These are phyloP conservation scores for Ogataea minuta DNA, from an alignment of 805 yeast genomes.

Conservation along the genomic window DNA sequence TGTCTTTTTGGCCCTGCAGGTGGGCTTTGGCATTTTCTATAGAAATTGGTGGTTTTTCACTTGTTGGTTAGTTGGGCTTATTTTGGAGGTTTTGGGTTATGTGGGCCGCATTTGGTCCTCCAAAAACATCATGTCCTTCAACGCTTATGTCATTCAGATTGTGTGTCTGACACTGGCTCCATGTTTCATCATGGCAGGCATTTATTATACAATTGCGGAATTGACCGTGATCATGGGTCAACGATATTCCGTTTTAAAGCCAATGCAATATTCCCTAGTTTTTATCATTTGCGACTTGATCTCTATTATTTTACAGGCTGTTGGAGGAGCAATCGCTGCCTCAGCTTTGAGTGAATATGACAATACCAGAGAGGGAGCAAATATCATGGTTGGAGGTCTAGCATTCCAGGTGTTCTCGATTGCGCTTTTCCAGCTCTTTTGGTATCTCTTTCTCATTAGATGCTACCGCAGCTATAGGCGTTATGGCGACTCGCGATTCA, in stretches of 20 bases:
- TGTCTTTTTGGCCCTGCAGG: slow-evolving; percentile 43
- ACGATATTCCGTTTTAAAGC: slow-evolving; percentile 48
- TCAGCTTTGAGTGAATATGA: slow-evolving; percentile 33
- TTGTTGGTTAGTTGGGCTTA: slow-evolving; percentile 55
- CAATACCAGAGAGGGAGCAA: slow-evolving; percentile 41
- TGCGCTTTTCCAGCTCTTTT: slow-evolving; percentile 50
- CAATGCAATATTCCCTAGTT: slow-evolving; percentile 59
- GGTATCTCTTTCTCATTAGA: slow-evolving; percentile 42
- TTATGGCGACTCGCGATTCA: slow-evolving; percentile 34
- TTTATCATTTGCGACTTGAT: slow-evolving; percentile 66
- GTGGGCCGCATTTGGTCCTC: slow-evolving; percentile 54
- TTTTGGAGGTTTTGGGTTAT: slow-evolving; percentile 68
- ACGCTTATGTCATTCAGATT: slow-evolving; percentile 60
- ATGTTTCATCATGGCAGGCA: slow-evolving; percentile 79
- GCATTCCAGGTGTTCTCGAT: slow-evolving; percentile 68
- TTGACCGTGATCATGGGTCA: slow-evolving; percentile 61
- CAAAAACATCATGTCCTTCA: slow-evolving; percentile 31
- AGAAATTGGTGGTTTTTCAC: slow-evolving; percentile 67
- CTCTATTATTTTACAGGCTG: slow-evolving; percentile 67
- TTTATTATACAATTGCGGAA: slow-evolving; percentile 70
- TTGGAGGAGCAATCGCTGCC: slow-evolving; percentile 78
- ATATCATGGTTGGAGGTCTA: slow-evolving; percentile 71
- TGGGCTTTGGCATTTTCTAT: slow-evolving; percentile 41
- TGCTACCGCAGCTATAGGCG: slow-evolving; percentile 29
- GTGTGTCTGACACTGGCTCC: slow-evolving; percentile 75